Conservation (phyloP, 2,329 filamentous ascomycete genomes). For the Trichoderma oligosporum region DNA sequence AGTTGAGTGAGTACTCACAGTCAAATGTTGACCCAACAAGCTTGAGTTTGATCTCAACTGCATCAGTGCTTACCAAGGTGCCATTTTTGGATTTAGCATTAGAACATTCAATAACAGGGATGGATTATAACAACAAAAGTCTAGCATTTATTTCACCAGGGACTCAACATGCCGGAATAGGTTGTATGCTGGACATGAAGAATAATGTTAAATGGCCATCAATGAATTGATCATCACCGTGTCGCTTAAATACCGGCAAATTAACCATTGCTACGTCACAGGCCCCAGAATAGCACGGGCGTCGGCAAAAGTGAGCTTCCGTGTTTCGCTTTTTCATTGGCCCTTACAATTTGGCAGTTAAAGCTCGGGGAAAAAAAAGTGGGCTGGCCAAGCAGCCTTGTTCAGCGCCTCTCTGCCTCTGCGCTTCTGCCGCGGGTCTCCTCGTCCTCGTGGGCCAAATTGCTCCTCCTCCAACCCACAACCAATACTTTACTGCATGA, state of each 20-base stretch:
- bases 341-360: slow-evolving; percentile 10
- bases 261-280: slow-evolving; percentile 4
- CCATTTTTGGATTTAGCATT: too few species aligned
- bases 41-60: too few species aligned
- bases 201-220: too few species aligned
- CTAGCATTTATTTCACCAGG: too few species aligned
- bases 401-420: slow-evolving; percentile 16
- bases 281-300: background rate
- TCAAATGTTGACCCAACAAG: too few species aligned
- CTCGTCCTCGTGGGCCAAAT: slow-evolving; percentile 12
- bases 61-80: too few species aligned
- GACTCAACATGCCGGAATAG: too few species aligned
- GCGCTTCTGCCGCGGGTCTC: background rate
- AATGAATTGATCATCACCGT: too few species aligned
- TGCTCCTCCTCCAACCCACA: slow-evolving; percentile 14
- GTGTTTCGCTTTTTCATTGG: slow-evolving; percentile 20
- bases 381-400: slow-evolving; percentile 17
- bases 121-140: too few species aligned
- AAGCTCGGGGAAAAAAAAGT: slow-evolving; percentile 17
- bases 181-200: too few species aligned
- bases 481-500: background rate
- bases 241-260: slow-evolving; percentile 7
- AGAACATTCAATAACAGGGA: too few species aligned
- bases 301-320: slow-evolving; percentile 27
- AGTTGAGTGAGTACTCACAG: too few species aligned